Evolutionary conservation across 139 green algal genomes (phyloP).

Genomic region (Chlamydomonas incerta): DNA sequence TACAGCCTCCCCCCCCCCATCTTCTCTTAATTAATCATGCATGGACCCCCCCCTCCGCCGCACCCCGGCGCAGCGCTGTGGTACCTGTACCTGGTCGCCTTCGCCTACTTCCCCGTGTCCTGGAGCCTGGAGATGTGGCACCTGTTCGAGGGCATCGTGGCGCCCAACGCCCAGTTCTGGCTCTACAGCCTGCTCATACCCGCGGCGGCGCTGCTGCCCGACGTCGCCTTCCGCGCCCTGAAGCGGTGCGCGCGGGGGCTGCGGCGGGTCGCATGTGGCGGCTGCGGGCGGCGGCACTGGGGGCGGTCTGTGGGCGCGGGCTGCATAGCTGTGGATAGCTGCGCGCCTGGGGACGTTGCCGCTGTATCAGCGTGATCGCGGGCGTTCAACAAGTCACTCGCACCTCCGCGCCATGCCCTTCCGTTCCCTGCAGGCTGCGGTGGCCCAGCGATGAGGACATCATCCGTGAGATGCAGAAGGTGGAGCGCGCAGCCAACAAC

Average conservation of each 20-base stretch:
- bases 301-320: too few species aligned
- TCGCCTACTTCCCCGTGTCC: constrained; percentile 63
- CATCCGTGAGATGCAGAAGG: background rate
- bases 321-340: too few species aligned
- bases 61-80: constrained; percentile 60
- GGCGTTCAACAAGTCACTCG: too few species aligned
- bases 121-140: constrained; percentile 63
- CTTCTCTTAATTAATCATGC: too few species aligned
- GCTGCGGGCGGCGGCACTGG: too few species aligned
- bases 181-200: constrained; percentile 66
- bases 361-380: too few species aligned
- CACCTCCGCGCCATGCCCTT: too few species aligned
- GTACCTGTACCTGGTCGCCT: constrained; percentile 77
- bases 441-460: constrained; percentile 21
- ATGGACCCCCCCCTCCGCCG: background rate
- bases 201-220: constrained; percentile 64
- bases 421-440: constrained; percentile 6
- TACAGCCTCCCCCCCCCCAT: too few species aligned
- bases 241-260: background rate
- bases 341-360: too few species aligned
- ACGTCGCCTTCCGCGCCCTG: constrained; percentile 36
- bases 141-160: constrained; percentile 66
- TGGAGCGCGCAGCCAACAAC: background rate
- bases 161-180: constrained; percentile 64
- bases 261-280: too few species aligned